Conservation (phyloP, 257 asterid genomes). For the Solanum virginianum region DNA sequence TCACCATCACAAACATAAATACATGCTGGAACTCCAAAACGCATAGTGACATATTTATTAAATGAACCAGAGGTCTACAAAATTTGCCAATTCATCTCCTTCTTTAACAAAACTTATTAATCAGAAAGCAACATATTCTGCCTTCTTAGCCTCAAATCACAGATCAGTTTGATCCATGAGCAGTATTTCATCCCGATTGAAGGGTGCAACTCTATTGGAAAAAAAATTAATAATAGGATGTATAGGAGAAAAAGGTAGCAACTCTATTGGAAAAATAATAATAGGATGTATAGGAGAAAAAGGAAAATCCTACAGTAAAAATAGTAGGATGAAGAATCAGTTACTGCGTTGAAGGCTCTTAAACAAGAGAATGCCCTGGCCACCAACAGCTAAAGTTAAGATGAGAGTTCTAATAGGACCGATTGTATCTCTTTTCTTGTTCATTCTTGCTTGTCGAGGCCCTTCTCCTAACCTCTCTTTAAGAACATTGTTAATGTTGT, state of each 20-base stretch:
- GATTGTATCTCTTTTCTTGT: conserved; percentile 3
- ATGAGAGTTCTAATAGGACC: conserved; percentile 8
- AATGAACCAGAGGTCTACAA: not conserved
- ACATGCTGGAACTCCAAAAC: not conserved
- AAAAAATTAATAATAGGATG: not conserved
- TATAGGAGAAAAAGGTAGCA: too few species aligned
- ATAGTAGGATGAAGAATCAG: conserved; percentile 2
- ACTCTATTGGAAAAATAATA: too few species aligned
- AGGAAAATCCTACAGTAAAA: not conserved
- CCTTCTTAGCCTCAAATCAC: conserved; percentile 1
- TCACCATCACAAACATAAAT: not conserved
- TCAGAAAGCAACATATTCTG: not conserved
- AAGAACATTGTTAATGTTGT: conserved; percentile 45
- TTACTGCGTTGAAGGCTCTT: conserved; percentile 7
- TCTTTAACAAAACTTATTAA: not conserved
- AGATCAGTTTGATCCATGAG: conserved; percentile 4
- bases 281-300: not conserved
- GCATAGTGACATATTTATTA: not conserved
- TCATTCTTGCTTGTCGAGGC: not conserved
- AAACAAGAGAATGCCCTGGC: conserved; percentile 28
- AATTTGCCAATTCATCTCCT: conserved; percentile 5
- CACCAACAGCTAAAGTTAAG: conserved; percentile 20
- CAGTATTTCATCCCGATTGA: not conserved
- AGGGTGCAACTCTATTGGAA: not conserved
- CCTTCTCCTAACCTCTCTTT: conserved; percentile 14